Evolutionary conservation across 2,329 filamentous ascomycete species (phyloP).

Genomic region (Penicillium sp.): DNA sequence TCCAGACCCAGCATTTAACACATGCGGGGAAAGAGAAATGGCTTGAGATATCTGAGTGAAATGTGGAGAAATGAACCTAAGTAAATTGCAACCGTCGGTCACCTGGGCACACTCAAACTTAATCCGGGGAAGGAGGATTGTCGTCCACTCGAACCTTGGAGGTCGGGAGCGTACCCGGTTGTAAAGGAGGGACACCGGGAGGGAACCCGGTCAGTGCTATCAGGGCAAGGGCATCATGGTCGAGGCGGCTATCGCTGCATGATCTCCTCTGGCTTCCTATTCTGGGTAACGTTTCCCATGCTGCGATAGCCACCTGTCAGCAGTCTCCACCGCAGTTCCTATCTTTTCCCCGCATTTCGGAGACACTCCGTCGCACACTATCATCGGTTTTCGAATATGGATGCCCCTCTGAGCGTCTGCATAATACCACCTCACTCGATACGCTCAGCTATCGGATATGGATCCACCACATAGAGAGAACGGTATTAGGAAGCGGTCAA

Average conservation of each 20-base stretch:
- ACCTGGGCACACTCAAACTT: neutral
- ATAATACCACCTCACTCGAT: neutral
- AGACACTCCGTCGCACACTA: slow-evolving; percentile 3
- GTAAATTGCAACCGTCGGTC: neutral
- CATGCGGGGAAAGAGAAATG: neutral
- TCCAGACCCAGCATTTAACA: neutral
- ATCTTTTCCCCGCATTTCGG: slow-evolving; percentile 14
- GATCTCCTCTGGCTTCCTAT: neutral
- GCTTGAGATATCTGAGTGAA: neutral
- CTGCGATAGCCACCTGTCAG: slow-evolving; percentile 1
- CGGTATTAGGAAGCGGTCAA: slow-evolving; percentile 38
- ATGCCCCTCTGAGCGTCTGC: neutral
- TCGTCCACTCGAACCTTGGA: no score
- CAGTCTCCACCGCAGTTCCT: neutral
- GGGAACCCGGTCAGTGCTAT: neutral
- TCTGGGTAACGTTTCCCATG: slow-evolving; percentile 3
- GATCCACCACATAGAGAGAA: slow-evolving; percentile 17
- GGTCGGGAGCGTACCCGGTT: neutral
- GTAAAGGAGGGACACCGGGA: neutral
- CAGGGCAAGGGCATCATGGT: neutral
- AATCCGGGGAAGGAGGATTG: slow-evolving; percentile 3
- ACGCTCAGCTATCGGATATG: slow-evolving; percentile 7
- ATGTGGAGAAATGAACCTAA: neutral
- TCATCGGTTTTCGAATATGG: neutral
- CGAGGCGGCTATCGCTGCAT: neutral